These are phyloP conservation scores for Xylariaceae sp. DNA, from an alignment of 2,329 filamentous ascomycete genomes.

Conservation along the genomic window DNA sequence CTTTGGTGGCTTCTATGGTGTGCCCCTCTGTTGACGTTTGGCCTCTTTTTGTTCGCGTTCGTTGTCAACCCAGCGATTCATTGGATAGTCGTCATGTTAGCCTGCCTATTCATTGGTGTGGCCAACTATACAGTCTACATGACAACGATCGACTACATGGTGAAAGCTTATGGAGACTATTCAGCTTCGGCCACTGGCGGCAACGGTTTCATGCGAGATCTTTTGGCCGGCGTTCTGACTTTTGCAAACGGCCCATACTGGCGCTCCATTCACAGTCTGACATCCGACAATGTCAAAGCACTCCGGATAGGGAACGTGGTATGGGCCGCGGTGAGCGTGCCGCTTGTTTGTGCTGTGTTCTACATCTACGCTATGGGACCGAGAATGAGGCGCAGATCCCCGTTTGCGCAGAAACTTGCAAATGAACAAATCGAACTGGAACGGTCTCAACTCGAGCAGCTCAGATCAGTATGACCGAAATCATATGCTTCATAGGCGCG, in stretches of 20 bases:
- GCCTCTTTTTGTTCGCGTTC: slow-evolving; percentile 61
- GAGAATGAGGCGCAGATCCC: slow-evolving; percentile 44
- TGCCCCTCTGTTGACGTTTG: slow-evolving; percentile 55
- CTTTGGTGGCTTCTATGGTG: slow-evolving; percentile 59
- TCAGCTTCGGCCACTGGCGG: slow-evolving; percentile 64
- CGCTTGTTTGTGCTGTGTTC: slow-evolving; percentile 52
- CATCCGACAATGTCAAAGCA: too few species aligned
- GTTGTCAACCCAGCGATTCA: slow-evolving; percentile 50
- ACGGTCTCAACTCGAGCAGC: too few species aligned
- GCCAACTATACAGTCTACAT: slow-evolving; percentile 63
- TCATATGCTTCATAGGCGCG: too few species aligned
- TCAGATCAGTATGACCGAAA: too few species aligned
- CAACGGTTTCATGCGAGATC: slow-evolving; percentile 63
- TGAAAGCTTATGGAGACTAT: slow-evolving; percentile 63
- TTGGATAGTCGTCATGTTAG: slow-evolving; percentile 61
- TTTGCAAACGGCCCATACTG: slow-evolving; percentile 55
- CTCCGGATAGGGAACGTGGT: slow-evolving; percentile 35
- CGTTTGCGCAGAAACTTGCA: slow-evolving; percentile 39
- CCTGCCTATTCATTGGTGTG: slow-evolving; percentile 56
- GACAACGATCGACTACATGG: slow-evolving; percentile 65
- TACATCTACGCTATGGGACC: slow-evolving; percentile 55
- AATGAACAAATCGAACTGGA: too few species aligned
- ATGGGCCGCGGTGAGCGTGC: slow-evolving; percentile 45
- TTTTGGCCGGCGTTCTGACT: slow-evolving; percentile 61
- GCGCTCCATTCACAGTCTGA: too few species aligned